Base-by-base conservation (phyloP, 441 rosid species). In the Gossypium gossypioides region DNA sequence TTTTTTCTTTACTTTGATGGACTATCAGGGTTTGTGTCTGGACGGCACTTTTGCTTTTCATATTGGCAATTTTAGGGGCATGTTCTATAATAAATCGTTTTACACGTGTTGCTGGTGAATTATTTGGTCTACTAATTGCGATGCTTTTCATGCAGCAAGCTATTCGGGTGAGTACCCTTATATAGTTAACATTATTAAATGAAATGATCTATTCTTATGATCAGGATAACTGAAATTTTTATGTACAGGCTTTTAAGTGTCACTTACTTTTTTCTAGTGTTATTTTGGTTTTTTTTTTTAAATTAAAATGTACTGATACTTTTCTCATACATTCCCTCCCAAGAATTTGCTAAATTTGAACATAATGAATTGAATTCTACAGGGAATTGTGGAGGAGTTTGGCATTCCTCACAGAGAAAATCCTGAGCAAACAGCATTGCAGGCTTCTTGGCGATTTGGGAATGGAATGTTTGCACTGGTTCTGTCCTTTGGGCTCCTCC, bases 91-190 rank as follows among this genome's bases (percentile, higher is more conserved):
- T 90, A 81, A 90, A 88, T 74, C 81, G 96, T 79, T 90, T 90
- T 80, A 90, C 96, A 4, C 89, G 96, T 34, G 13, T 90, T 74
- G 93, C 96, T 58, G 93, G 96, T 75, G 96, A 90, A 88, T 77
- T 90, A 55, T 90, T 90, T 79, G 96, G 96, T 67, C 85, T 90
- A 75, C 89, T 90, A 55, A 88, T 90, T 76, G 93, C 93, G 72
- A 90, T 90, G 89, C 91, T 90, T 61, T 90, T 90, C 77, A 90
- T 88, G 92, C 91, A 90, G 83, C 92, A 90, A 75, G 96, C 92
- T 9, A 88, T 90, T 74, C 83, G 86, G 80, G 96, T 88, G 72
- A 84, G 86, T 70, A 21, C 16, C 56, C n/a, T 48, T 51, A 52
- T 19, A 40, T 52, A 34, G 12, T 48, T 73, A 52, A 64, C 57